Percentiles rank a stretch among this genome's conserved stretches.
These are phyloP conservation scores for Penicillium verrucosum DNA, from an alignment of 2,329 filamentous ascomycete species.

Conservation along the genomic window DNA sequence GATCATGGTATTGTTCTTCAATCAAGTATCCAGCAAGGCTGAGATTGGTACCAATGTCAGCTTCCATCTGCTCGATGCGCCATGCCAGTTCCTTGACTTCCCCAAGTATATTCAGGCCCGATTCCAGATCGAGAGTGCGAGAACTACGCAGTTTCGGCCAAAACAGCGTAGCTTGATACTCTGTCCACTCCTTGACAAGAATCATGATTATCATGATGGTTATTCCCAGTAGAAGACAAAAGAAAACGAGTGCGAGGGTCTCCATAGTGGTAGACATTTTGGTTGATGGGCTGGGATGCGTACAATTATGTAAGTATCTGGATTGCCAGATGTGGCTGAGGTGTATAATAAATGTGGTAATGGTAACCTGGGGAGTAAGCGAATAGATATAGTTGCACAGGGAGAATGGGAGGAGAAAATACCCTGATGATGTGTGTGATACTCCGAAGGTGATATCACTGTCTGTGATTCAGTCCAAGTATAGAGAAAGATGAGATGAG, in stretches of 20 bases:
- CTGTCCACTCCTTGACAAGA: constrained; percentile 8
- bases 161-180: constrained; percentile 1
- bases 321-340: not conserved
- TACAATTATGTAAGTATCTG: not conserved
- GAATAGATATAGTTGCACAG: not conserved
- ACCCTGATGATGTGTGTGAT: not conserved
- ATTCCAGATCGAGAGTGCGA: constrained; percentile 5
- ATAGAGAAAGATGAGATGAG: not conserved
- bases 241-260: not conserved
- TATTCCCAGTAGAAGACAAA: not conserved
- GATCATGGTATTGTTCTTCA: not conserved
- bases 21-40: not conserved
- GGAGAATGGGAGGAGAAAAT: not conserved
- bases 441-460: not conserved
- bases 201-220: constrained; percentile 2
- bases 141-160: constrained; percentile 6
- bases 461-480: not conserved
- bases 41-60: not conserved
- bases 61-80: not conserved
- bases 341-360: not conserved
- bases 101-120: not conserved
- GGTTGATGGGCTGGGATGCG: not conserved
- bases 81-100: not conserved
- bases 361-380: not conserved
- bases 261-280: not conserved